A percentile compares a stretch with the other conserved stretches of the same genome.
Conservation (phyloP, 768 basidiomycete genomes). For the Crassisporium funariophilum region DNA sequence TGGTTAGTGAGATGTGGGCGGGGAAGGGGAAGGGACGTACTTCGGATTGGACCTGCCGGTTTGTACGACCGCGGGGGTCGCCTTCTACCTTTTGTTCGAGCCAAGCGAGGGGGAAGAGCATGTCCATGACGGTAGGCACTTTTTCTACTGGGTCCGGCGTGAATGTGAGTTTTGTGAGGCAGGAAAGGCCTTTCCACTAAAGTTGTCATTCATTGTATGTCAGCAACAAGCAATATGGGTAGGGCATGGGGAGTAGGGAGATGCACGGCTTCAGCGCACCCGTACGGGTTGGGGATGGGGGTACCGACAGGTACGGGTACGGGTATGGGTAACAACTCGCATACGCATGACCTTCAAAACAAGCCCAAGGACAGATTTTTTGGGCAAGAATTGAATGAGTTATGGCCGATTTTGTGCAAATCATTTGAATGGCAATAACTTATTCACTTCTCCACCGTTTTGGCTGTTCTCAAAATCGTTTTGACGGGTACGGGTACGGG, state of each 20-base stretch:
- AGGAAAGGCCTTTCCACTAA: slow-evolving; percentile 42
- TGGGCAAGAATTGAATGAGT: too few relatives aligned
- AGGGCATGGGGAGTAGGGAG: too few relatives aligned
- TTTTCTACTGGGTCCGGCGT: slow-evolving; percentile 51
- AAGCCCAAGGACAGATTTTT: too few relatives aligned
- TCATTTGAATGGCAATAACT: neutral
- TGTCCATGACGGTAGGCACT: slow-evolving; percentile 51
- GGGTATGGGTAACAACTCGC: too few relatives aligned
- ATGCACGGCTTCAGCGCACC: too few relatives aligned
- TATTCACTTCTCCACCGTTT: too few relatives aligned
- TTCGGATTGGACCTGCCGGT: slow-evolving; percentile 58
- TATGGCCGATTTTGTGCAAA: too few relatives aligned
- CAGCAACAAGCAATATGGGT: too few relatives aligned
- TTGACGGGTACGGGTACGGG: too few relatives aligned
- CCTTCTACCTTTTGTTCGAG: slow-evolving; percentile 51
- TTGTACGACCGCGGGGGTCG: slow-evolving; percentile 62
- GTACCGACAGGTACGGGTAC: too few relatives aligned
- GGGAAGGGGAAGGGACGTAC: slow-evolving; percentile 33
- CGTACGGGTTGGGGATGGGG: neutral
- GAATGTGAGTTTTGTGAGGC: slow-evolving; percentile 37
- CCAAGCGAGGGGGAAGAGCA: slow-evolving; percentile 68
- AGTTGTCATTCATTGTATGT: neutral
- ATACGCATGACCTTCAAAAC: too few relatives aligned
- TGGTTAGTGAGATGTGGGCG: neutral
- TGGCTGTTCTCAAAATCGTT: too few relatives aligned